These are phyloP conservation scores for Sorghum bicolor DNA, from an alignment of 176 grass and related monocot species.

Conservation along the genomic window Sorghum_bicolor_NCBIv3 NC_012878.2:55479001-55479500, in stretches of 20 bases:
- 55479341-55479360: constrained; percentile 58
- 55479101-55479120: not conserved
- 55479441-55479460: constrained; percentile 61
- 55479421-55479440: constrained; percentile 50
- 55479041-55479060: not conserved
- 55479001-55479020: not conserved
- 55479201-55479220: constrained; percentile 51
- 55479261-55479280: constrained; percentile 70
- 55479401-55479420: constrained; percentile 61
- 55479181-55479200: constrained; percentile 47
- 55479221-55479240: constrained; percentile 54
- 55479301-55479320: constrained; percentile 42
- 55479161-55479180: constrained; percentile 52
- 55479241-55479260: constrained; percentile 78
- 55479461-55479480: constrained; percentile 97
- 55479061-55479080: not conserved
- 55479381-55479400: constrained; percentile 57
- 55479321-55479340: constrained; percentile 60
- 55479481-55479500: constrained; percentile 83
- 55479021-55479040: not conserved
- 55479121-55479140: not conserved
- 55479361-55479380: constrained; percentile 50
- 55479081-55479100: not conserved
- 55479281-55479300: constrained; percentile 69
- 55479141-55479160: constrained; percentile 50